Evolutionary conservation across 1,284 basidiomycete species (phyloP).

Genomic region (Microbotryum intermedium): DNA sequence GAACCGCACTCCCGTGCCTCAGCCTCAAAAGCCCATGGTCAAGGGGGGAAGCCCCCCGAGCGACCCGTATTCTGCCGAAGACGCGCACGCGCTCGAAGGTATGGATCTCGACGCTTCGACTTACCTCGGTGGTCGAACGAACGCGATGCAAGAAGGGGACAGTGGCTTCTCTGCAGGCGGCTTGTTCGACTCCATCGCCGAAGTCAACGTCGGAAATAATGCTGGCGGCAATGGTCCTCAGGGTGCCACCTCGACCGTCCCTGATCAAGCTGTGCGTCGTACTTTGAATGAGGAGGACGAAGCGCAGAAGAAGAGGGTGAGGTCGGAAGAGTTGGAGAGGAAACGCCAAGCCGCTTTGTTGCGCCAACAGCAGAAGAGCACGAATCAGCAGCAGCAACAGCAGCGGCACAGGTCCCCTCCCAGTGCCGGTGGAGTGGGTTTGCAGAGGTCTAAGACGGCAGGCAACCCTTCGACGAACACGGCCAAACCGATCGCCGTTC

Average conservation of each 20-base stretch:
- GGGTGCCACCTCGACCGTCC: no score
- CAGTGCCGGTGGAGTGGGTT: neutral
- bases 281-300: neutral
- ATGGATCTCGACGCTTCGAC: neutral
- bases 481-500: neutral
- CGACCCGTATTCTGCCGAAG: neutral
- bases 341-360: neutral
- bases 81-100: neutral
- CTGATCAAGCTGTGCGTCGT: neutral
- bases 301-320: no score
- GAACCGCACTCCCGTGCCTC: neutral
- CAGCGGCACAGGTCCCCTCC: neutral
- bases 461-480: conserved; percentile 5
- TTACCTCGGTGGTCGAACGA: neutral
- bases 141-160: neutral
- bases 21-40: neutral
- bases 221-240: no score
- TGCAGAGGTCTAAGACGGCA: conserved; percentile 1
- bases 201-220: no score
- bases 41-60: neutral
- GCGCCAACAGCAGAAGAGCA: neutral
- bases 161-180: neutral
- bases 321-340: neutral
- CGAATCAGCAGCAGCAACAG: neutral
- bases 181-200: no score